These are phyloP conservation scores for Clausena lansium DNA, from an alignment of 345 rosid genomes.

Conservation along the genomic window DNA sequence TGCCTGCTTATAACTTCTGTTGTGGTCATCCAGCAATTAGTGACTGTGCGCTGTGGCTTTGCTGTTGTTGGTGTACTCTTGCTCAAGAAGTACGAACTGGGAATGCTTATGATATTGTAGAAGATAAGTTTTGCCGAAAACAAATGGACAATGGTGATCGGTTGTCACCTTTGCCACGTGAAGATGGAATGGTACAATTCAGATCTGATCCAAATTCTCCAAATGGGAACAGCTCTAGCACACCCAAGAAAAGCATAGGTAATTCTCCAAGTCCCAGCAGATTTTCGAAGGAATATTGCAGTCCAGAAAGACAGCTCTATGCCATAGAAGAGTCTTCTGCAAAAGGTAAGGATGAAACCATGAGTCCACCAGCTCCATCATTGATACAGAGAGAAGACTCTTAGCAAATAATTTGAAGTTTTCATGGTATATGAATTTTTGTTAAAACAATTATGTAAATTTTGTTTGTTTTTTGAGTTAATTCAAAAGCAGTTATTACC, in stretches of 20 bases:
- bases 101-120: constrained; percentile 63
- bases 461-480: constrained; percentile 9
- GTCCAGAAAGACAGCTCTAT: constrained; percentile 49
- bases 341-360: constrained; percentile 41
- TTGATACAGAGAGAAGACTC: constrained; percentile 48
- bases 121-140: constrained; percentile 48
- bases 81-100: constrained; percentile 93
- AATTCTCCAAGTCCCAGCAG: constrained; percentile 49
- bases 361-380: constrained; percentile 67
- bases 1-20: constrained; percentile 77
- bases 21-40: constrained; percentile 48
- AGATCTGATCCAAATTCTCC: constrained; percentile 39
- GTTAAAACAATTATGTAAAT: constrained; percentile 9
- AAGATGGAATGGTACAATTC: constrained; percentile 33
- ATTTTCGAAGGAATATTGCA: constrained; percentile 37
- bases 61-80: constrained; percentile 89
- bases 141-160: constrained; percentile 18
- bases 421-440: neutral
- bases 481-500: neutral
- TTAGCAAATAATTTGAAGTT: constrained; percentile 16
- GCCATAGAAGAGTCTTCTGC: constrained; percentile 36
- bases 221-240: constrained; percentile 25
- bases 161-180: constrained; percentile 52
- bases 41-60: constrained; percentile 81
- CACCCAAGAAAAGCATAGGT: constrained; percentile 25